Evolutionary conservation across 1,284 basidiomycete genomes (phyloP), one percentile per base, ranked within the genome.

Genomic region (Mycena sp.): DNA sequence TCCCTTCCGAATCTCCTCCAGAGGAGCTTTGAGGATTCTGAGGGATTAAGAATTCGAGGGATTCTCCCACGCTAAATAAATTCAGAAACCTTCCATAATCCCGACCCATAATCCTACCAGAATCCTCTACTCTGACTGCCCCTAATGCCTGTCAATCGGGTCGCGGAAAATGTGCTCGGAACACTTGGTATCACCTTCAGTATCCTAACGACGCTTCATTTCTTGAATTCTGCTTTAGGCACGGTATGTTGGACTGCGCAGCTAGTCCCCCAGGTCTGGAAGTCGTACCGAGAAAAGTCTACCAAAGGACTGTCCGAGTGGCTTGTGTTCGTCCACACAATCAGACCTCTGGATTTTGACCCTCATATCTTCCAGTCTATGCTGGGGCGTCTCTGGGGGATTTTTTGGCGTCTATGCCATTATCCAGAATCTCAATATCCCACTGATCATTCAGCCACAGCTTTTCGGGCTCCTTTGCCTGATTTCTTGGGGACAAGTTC

Each of bases 371-470:
- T n/a, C n/a, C 62, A 90, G 88, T 58, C 75, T 90, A 6, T 73
- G 90, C 17, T 94, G 92, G 92, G 87, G 85, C 0, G 67, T 87
- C 11, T 81, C 89, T 0, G 83, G 84, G 0, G 74, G 84, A 4
- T 88, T 89, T 67, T 79, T 93, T 21, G 91, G 90, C 12, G 82
- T 87, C 14, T 95, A 94, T 70, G 81, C 80, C 23, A 83, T 94
- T 46, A 80, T 88, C 1, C 87, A 91, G 71, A 77, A 87, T 64
- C 79, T 94, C 58, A 93, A 90, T 70, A 85, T 94, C 26, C 92
- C 92, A 0, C 83, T 93, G 35, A 88, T 90, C 54, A 64, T 90
- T 2, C 92, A 95, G 71, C 92, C 92, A 1, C 92, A 94, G 70
- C 72, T 89, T 0, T 92, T 94, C 69, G 85, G 85, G 0, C 77